Base-by-base conservation (phyloP, 2,329 filamentous ascomycete genomes). In the Colletotrichum orbiculare region DNA sequence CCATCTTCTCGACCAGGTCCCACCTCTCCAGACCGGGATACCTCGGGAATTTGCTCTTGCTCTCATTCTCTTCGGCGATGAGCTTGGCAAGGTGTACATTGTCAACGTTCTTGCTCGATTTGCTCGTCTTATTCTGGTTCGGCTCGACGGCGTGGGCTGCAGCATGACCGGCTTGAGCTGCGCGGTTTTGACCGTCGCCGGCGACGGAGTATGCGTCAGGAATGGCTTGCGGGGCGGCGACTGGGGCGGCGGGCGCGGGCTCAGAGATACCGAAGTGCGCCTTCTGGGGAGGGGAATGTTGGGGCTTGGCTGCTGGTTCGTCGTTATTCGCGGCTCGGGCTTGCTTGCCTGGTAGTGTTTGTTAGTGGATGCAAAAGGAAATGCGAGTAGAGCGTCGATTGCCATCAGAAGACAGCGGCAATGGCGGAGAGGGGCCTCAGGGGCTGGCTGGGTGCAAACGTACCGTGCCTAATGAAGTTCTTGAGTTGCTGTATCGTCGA, bases 381-480 rank as follows among this genome's bases (percentile, higher is more conserved):
- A 53, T 49, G 56, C 54, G 67, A 46, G 63, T 3, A 25, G 5
- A 13, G 8, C 15, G 4, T 11, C 6, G 33, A 54, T 8, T 10
- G 25, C 11, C 4, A 38, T n/a, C 37, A 6, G n/a, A 7, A 35
- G 35, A 39, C 37, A 57, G 11, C 12, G 37, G 17, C 33, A 41
- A 15, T 45, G 17, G 43, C 33, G 17, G 17, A 39, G 38, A 8
- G 38, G 25, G 25, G 46, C 11, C 39, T 15, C 53, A 50, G 12
- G 37, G n/a, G 50, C 46, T 38, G 42, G 50, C 7, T 57, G 59
- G 35, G 41, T 42, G n/a, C 47, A 60, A 42, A 73, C 82, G 61
- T 81, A 89, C 87, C 95, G 84, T 97, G 95, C 71, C 95, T 92
- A 81, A 98, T 96, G 81, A 98, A 96, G 81, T 97, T 97, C 82